Conservation (phyloP, 176 grass and related monocot species). For the Ananas comosus region DNA sequence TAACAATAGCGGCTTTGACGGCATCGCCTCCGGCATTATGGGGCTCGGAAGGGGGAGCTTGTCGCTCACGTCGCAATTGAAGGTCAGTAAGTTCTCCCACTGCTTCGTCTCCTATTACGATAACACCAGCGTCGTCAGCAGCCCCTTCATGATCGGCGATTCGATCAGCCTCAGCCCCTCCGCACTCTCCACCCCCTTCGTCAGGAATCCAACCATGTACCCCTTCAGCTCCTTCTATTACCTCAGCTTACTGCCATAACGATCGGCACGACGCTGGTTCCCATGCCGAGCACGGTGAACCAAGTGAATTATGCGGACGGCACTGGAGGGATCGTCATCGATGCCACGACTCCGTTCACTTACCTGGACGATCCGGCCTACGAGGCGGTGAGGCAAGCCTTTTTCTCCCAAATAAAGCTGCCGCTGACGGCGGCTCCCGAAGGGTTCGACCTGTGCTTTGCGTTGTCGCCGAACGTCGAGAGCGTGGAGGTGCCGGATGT, state of each 20-base stretch:
- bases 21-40: not conserved
- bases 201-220: not conserved
- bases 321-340: not conserved
- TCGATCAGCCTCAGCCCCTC: no score
- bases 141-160: not conserved
- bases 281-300: not conserved
- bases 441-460: conserved; percentile 49
- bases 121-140: not conserved
- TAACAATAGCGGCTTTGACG: not conserved
- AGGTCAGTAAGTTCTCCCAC: not conserved
- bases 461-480: not conserved
- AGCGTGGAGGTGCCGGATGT: conserved; percentile 29
- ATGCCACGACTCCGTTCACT: not conserved
- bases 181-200: not conserved
- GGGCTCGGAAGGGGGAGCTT: not conserved
- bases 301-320: not conserved
- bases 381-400: not conserved
- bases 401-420: conserved; percentile 14
- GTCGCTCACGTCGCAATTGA: not conserved
- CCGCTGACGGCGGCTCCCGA: conserved; percentile 27
- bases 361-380: not conserved
- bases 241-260: not conserved
- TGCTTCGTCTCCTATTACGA: not conserved
- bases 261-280: not conserved
- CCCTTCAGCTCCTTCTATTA: not conserved